phyloP scores from a whole-genome alignment of 2,329 filamentous ascomycete species.

The Rhytidhysteron rufulum region DNA sequence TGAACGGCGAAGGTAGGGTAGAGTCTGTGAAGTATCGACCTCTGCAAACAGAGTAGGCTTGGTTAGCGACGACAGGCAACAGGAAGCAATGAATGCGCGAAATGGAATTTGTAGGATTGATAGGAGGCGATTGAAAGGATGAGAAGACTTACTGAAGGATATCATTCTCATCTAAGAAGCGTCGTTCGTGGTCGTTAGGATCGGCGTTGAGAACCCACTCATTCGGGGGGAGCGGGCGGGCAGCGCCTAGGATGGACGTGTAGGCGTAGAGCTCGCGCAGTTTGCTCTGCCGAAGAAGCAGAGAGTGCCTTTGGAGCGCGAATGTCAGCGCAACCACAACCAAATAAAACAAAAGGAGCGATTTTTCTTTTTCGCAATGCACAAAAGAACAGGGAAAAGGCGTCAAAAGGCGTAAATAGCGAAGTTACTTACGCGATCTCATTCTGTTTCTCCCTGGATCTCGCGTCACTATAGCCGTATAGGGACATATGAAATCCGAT shows the following conservation, averaged over 20 bases:
- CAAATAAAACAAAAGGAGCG: conserved; percentile 35
- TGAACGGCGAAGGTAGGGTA: conserved; percentile 43
- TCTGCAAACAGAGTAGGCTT: conserved; percentile 42
- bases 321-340: conserved; percentile 36
- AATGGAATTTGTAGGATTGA: conserved; percentile 22
- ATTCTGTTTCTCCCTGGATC: conserved; percentile 37
- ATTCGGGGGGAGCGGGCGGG: conserved; percentile 53
- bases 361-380: conserved; percentile 38
- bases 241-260: conserved; percentile 57
- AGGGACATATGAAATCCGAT: conserved; percentile 46
- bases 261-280: conserved; percentile 81
- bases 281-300: conserved; percentile 85
- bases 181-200: conserved; percentile 49
- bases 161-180: conserved; percentile 56
- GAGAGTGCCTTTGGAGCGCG: conserved; percentile 42
- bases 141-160: conserved; percentile 50
- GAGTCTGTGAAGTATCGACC: conserved; percentile 55
- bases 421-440: conserved; percentile 41
- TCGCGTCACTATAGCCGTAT: conserved; percentile 41
- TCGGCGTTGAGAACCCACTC: conserved; percentile 54
- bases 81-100: no score
- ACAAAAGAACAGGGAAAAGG: conserved; percentile 17
- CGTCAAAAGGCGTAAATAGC: conserved; percentile 28
- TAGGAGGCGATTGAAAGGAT: conserved; percentile 1
- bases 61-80: no score